Evolutionary conservation across 208 protist genomes (phyloP), one percentile per base, ranked within the genome.

Genomic region (Wallacemonas sp.): DNA sequence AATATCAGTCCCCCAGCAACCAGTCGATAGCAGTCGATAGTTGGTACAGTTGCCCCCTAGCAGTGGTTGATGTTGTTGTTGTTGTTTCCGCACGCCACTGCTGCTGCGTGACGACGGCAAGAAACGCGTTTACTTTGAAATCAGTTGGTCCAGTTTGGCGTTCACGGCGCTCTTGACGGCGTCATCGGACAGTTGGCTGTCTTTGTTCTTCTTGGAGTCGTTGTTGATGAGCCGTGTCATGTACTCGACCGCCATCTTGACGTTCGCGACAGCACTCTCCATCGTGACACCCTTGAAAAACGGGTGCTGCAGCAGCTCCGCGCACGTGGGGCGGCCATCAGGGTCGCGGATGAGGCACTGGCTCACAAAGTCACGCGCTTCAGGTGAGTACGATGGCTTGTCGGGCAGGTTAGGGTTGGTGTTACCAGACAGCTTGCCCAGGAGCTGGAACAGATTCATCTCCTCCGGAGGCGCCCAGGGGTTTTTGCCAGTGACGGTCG

Each of bases 371-470:
- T 95, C 85, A 24, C 78, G 75, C 21, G 80, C 86, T 44, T 76
- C 74, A 12, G 68, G 83, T 3, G 87, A 93, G 62, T 93, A 95
- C 27, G 68, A 54, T 1, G 74, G 77, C 12, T 69, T 82, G 2
- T 83, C 66, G 5, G 86, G 85, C 41, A 95, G 78, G 4, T 81
- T 80, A 3, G 90, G 90, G 12, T 76, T 92, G 26, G 76, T 92
- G 46, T 88, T 76, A 32, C 88, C 84, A 27, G 85, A 75, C 58
- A 95, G 90, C 61, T 90, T 92, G 16, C 74, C 76, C 4, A 95
- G 66, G 14, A 95, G 76, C 72, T 93, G 81, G 61, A 92, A 96
- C 38, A 96, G 72, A 52, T 92, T 96, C 85, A 93, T 92, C 48
- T 93, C 82, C 33, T 92, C 87, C 19, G 90, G 85, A 44, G 90